These are phyloP conservation scores for Kentomonas sorsogonicus DNA, from an alignment of 208 protist species.

Conservation along the genomic window DNA sequence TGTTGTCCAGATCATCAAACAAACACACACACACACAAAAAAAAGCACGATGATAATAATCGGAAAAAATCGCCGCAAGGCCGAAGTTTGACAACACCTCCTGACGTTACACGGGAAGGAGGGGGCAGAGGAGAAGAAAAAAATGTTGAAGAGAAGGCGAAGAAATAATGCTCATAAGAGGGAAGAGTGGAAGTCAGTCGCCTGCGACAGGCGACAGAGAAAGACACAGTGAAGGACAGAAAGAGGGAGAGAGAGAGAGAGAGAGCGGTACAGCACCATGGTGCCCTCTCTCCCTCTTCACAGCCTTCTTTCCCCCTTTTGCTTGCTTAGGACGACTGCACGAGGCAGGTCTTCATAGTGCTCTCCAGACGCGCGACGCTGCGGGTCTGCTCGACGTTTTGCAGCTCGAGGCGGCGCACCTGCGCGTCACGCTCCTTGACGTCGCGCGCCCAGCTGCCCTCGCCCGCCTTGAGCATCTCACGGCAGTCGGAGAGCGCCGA, in stretches of 20 bases:
- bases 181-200: too few species aligned
- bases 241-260: neutral
- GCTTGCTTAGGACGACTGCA: slow-evolving; percentile 25
- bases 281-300: too few species aligned
- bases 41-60: too few species aligned
- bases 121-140: too few species aligned
- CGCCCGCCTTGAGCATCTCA: slow-evolving; percentile 54
- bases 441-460: slow-evolving; percentile 59
- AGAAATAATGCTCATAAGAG: too few species aligned
- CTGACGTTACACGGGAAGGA: too few species aligned
- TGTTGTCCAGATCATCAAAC: neutral
- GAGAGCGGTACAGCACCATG: neutral
- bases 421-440: slow-evolving; percentile 63
- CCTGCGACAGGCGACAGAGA: too few species aligned
- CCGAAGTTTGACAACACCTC: too few species aligned
- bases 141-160: too few species aligned
- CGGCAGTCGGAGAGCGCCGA: slow-evolving; percentile 59
- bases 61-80: too few species aligned
- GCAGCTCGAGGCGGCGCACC: slow-evolving; percentile 74
- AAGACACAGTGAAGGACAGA: too few species aligned
- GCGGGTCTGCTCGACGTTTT: slow-evolving; percentile 86
- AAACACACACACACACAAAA: slow-evolving; percentile 6
- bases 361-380: slow-evolving; percentile 72
- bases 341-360: slow-evolving; percentile 77
- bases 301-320: slow-evolving; percentile 1